Conservation (phyloP, 164 flowering plant species). For the Macadamia integrifolia region DNA sequence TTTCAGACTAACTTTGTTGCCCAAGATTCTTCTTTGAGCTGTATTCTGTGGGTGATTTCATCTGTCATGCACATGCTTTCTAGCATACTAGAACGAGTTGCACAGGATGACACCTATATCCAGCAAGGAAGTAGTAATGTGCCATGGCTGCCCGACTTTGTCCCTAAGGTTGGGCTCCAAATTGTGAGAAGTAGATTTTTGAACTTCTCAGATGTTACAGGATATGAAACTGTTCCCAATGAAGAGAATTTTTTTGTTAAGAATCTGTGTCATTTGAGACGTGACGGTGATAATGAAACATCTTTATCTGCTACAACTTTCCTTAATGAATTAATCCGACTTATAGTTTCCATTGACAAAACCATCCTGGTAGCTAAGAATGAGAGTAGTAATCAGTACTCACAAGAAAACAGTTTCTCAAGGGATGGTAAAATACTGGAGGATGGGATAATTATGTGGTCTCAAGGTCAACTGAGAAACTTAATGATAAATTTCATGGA, state of each 20-base stretch:
- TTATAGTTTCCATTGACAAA: conserved; percentile 40
- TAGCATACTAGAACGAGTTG: conserved; percentile 50
- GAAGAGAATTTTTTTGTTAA: conserved; percentile 38
- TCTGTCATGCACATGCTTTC: conserved; percentile 63
- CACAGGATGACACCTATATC: conserved; percentile 30
- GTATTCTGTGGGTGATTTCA: conserved; percentile 74
- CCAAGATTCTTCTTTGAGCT: conserved; percentile 22
- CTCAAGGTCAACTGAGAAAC: conserved; percentile 35
- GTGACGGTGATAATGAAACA: conserved; percentile 31
- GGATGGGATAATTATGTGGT: conserved; percentile 44
- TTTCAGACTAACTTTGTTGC: conserved; percentile 2
- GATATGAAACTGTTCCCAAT: conserved; percentile 11
- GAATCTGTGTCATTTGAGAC: conserved; percentile 46
- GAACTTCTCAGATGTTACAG: conserved; percentile 21
- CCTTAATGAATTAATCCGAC: conserved; percentile 52
- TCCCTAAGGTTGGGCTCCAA: conserved; percentile 58
- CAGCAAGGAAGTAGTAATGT: conserved; percentile 16
- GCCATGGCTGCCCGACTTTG: conserved; percentile 73
- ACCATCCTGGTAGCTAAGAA: conserved; percentile 43
- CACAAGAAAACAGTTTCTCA: conserved; percentile 15
- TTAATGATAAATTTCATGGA: conserved; percentile 32
- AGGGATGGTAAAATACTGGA: conserved; percentile 49
- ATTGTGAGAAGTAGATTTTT: conserved; percentile 48
- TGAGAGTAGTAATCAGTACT: conserved; percentile 11
- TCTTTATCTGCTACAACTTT: conserved; percentile 68